These are phyloP conservation scores for Pythium angustatum DNA, from an alignment of 352 stramenopile genomes.

Conservation along the genomic window DNA sequence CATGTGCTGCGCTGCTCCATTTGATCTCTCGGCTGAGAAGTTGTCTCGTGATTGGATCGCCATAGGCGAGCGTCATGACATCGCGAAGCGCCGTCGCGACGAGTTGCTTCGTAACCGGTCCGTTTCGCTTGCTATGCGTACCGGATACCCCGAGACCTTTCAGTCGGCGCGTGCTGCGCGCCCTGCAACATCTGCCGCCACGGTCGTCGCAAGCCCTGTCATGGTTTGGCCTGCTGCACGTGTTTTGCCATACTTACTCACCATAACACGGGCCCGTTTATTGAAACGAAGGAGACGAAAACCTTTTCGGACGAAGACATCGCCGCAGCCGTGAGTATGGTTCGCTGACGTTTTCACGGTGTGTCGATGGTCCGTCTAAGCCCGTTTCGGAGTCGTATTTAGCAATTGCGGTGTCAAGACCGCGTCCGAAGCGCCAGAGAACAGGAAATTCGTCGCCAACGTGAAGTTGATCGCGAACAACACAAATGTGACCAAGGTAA, in stretches of 20 bases:
- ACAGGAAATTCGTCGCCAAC: conserved; percentile 35
- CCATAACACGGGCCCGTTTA: too few relatives aligned
- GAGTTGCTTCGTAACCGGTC: conserved; percentile 50
- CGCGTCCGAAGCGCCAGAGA: conserved; percentile 45
- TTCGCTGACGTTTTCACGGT: not conserved
- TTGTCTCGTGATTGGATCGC: not conserved
- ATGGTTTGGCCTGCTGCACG: too few relatives aligned
- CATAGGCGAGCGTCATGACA: conserved; percentile 58
- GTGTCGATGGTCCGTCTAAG: too few relatives aligned
- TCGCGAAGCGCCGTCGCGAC: conserved; percentile 48
- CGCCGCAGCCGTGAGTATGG: conserved; percentile 19
- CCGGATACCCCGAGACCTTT: conserved; percentile 45
- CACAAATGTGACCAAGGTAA: conserved; percentile 35
- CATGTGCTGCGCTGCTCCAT: too few relatives aligned
- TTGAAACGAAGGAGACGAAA: conserved; percentile 18
- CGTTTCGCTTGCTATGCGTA: conserved; percentile 43
- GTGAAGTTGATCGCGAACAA: conserved; percentile 38
- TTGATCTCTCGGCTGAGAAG: not conserved
- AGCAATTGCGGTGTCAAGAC: conserved; percentile 57
- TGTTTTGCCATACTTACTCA: too few relatives aligned
- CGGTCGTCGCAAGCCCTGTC: not conserved
- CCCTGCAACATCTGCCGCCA: not conserved
- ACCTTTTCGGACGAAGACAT: conserved; percentile 25
- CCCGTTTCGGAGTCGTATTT: too few relatives aligned
- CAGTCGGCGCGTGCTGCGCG: conserved; percentile 17